Base-by-base conservation (phyloP, 371 early-diverging fungal species). In the Chytridium lagenaria region DNA sequence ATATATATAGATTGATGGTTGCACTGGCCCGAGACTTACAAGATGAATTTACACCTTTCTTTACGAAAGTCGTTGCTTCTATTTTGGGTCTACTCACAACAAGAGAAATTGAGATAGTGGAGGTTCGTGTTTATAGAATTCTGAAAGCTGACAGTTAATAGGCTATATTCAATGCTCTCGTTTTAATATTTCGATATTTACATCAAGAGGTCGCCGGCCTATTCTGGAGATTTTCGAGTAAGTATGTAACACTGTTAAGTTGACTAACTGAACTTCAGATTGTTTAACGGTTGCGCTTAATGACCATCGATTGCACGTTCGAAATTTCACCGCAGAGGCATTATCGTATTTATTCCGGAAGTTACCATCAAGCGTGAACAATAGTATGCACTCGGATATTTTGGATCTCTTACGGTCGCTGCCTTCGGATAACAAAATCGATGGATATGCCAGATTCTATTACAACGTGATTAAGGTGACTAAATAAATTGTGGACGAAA, bases 321-420 rank as follows among this genome's bases (percentile, higher is more conserved):
- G 95, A 52, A 86, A 89, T 59, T 98, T 98, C 75, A 89, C 94
- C 1, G 95, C 96, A 38, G 96, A 97, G 79, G 88, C 96, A 0
- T 92, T 96, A 84, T 92, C 95, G 22, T 96, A 91, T 74, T 83
- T 98, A 67, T 78, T 97, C 69, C 87, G 98, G 33, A 94, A 94
- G 61, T 85, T 90, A 5, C 84, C 88, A 2, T 87, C 81, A 7
- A 84, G 88, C 5, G 82, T 85, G 19, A 82, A 57, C 22, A 71
- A 83, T 79, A 38, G 70, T 78, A 16, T 87, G 90, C 72, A 93
- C 36, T 66, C 76, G 22, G 83, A 80, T 64, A 92, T 93, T 26
- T 75, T 94, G 23, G 71, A 84, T 1, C 86, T 85, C 3, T 78
- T 92, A 40, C 79, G 81, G 3, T 76, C 83, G 7, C 73, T 84